Evolutionary conservation across 2,329 filamentous ascomycete genomes (phyloP).

Genomic region (Reticulascus tulasneorum): DNA sequence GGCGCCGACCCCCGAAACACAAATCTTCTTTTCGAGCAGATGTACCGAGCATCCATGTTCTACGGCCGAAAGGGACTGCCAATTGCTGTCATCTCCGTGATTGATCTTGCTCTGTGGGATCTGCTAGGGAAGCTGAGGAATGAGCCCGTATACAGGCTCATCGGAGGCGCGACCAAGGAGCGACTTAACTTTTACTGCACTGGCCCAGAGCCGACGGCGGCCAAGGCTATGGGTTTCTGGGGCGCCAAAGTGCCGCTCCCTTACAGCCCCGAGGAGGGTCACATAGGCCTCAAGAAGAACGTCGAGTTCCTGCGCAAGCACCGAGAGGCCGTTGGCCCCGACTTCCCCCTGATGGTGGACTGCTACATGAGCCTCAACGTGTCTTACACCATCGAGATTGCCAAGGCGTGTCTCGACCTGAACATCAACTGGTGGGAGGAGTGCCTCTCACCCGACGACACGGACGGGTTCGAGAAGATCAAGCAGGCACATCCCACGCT

Average conservation of each 20-base stretch:
- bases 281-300: conserved; percentile 79
- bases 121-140: conserved; percentile 84
- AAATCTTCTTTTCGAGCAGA: conserved; percentile 90
- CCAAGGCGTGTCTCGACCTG: conserved; percentile 75
- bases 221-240: conserved; percentile 83
- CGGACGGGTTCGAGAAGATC: conserved; percentile 83
- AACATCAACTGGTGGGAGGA: conserved; percentile 98
- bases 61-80: conserved; percentile 91
- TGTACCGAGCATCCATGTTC: conserved; percentile 96
- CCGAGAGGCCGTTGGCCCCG: conserved; percentile 77
- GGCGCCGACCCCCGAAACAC: conserved; percentile 87
- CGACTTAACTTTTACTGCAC: conserved; percentile 92
- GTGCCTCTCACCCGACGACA: conserved; percentile 86
- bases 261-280: conserved; percentile 84
- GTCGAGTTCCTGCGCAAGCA: conserved; percentile 84
- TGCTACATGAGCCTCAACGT: conserved; percentile 98
- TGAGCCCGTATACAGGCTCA: conserved; percentile 91
- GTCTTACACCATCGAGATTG: conserved; percentile 86
- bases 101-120: conserved; percentile 92
- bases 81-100: conserved; percentile 87
- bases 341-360: conserved; percentile 92
- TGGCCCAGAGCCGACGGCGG: conserved; percentile 75
- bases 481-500: conserved; percentile 85
- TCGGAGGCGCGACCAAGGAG: conserved; percentile 83
- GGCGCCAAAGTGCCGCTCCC: conserved; percentile 88